phyloP scores from a whole-genome alignment of 805 yeast genomes.

The Saturnispora dispora region DNA sequence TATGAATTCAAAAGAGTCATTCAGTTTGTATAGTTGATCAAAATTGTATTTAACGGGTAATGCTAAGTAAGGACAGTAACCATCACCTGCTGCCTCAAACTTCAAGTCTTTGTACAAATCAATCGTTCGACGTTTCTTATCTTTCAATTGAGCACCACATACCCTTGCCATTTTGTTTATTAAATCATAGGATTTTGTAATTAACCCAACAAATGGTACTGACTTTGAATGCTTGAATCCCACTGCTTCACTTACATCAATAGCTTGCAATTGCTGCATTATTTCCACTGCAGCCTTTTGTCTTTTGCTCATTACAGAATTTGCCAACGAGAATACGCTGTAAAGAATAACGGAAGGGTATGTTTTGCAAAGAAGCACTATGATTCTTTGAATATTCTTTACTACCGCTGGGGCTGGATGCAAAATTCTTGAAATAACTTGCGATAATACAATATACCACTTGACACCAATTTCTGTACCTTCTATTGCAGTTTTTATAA shows the following conservation, averaged over 20 bases:
- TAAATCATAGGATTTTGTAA: slow-evolving; percentile 11
- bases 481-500: slow-evolving; percentile 18
- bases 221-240: slow-evolving; percentile 12
- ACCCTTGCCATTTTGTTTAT: neutral
- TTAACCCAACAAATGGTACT: slow-evolving; percentile 33
- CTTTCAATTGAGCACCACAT: neutral
- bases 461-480: slow-evolving; percentile 27
- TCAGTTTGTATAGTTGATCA: slow-evolving; percentile 48
- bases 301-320: slow-evolving; percentile 45
- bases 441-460: slow-evolving; percentile 85
- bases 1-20: slow-evolving; percentile 20
- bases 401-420: slow-evolving; percentile 53
- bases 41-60: slow-evolving; percentile 69
- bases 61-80: slow-evolving; percentile 38
- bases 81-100: slow-evolving; percentile 24
- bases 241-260: slow-evolving; percentile 1
- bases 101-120: slow-evolving; percentile 33
- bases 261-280: slow-evolving; percentile 25
- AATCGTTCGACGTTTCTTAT: neutral
- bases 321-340: slow-evolving; percentile 63
- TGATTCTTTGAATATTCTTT: slow-evolving; percentile 45
- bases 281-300: slow-evolving; percentile 38
- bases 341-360: slow-evolving; percentile 86
- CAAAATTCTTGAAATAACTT: slow-evolving; percentile 67
- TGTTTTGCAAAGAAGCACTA: slow-evolving; percentile 44